phyloP scores from a whole-genome alignment of 2,329 filamentous ascomycete genomes.

The Fusarium keratoplasticum region DNA sequence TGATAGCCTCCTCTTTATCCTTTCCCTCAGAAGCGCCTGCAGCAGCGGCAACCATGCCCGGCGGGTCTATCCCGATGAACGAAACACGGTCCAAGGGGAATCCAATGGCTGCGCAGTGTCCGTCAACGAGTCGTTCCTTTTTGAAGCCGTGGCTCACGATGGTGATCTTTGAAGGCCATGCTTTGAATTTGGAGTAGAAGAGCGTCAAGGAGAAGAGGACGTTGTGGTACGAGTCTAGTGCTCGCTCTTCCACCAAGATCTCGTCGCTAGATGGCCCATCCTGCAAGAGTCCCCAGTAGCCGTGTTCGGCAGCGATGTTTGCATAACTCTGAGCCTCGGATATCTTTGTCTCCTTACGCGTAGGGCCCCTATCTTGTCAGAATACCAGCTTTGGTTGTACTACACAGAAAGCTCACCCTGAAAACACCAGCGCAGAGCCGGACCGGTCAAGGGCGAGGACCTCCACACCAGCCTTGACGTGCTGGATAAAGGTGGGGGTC shows the following conservation, averaged over 20 bases:
- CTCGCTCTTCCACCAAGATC: constrained; percentile 74
- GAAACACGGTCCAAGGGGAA: constrained; percentile 58
- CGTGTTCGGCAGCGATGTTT: constrained; percentile 60
- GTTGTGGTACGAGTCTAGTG: constrained; percentile 89
- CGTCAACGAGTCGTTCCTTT: constrained; percentile 68
- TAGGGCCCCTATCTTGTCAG: constrained; percentile 65
- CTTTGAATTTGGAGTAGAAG: constrained; percentile 55
- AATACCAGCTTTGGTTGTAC: neutral
- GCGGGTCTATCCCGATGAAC: constrained; percentile 75
- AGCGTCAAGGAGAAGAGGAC: constrained; percentile 77
- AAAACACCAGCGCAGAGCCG: constrained; percentile 72
- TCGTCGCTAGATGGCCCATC: constrained; percentile 3
- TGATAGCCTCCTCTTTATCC: constrained; percentile 54
- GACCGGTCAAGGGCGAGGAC: constrained; percentile 58
- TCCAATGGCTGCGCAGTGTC: constrained; percentile 73
- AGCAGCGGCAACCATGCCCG: constrained; percentile 51
- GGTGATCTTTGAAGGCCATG: constrained; percentile 69
- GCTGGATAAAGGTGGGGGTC: constrained; percentile 81
- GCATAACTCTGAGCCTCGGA: constrained; percentile 75
- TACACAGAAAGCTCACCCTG: constrained; percentile 65
- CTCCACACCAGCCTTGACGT: constrained; percentile 74
- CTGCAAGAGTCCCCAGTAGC: constrained; percentile 57
- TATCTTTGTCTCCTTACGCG: constrained; percentile 65
- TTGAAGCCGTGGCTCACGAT: constrained; percentile 80
- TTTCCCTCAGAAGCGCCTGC: constrained; percentile 35